Evolutionary conservation across 129 eudicot species (phyloP), one percentile per base, ranked within the genome.

Genomic region (Pulicaria dysenterica): DNA sequence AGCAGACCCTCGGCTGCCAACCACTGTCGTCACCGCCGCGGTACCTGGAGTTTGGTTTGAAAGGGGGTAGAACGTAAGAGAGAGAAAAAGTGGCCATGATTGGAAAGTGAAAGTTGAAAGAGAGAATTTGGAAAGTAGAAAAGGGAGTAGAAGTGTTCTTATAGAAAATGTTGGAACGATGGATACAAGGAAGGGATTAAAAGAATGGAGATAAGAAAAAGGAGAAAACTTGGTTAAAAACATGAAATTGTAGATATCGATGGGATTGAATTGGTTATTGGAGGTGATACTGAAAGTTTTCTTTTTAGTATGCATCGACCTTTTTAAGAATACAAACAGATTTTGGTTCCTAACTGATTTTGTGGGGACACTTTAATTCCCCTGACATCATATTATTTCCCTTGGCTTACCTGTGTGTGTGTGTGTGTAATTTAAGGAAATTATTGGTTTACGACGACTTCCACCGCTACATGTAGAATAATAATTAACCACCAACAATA

Each of bases 61-160:
- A 48, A 61, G 64, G 41, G 40, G 84, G 69, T 2, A 24, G 31
- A 24, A 72, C 45, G 41, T 80, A 74, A n/a, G 74, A 75, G 40
- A 60, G 58, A 16, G 69, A 49, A 59, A 46, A 75, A 36, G 77
- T 71, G 37, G 82, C 60, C 82, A 77, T 77, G 10, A 17, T 37
- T 69, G 7, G 47, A 38, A 8, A 31, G 19, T 15, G 3, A 38
- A 43, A 60, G 17, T 16, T 16, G 78, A 65, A 69, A 57, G 39
- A 73, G 53, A 72, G 58, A 56, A 53, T 71, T 71, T 83, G 84
- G 82, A 72, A 74, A 84, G 70, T 68, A 51, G 81, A 68, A 73
- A 76, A 48, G 72, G 76, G 75, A 62, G 70, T 54, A 68, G 43
- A 62, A 24, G 58, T 59, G 72, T 64, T 68, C 41, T 80, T 84